These are phyloP conservation scores for Austroboletus eburneus DNA, from an alignment of 768 basidiomycete species.

Conservation along the genomic window DNA sequence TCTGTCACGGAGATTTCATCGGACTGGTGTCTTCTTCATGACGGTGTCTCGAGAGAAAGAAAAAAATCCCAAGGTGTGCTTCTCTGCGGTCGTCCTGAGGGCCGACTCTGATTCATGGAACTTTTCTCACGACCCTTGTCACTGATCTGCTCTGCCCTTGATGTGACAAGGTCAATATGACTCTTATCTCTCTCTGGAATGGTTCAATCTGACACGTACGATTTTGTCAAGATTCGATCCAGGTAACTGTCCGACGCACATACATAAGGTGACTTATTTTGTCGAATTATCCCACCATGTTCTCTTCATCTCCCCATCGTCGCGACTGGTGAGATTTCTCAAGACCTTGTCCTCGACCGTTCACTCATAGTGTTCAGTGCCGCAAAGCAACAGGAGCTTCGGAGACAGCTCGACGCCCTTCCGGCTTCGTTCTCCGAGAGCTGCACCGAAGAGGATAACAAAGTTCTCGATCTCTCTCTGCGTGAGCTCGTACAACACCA, in stretches of 20 bases:
- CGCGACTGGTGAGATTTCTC: slow-evolving; percentile 26
- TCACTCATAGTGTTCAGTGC: slow-evolving; percentile 18
- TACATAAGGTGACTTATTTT: slow-evolving; percentile 4
- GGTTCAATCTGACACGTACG: not conserved
- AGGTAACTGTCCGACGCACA: not conserved
- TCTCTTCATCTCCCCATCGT: slow-evolving; percentile 23
- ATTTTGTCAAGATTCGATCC: not conserved
- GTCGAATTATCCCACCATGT: slow-evolving; percentile 13
- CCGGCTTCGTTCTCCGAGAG: slow-evolving; percentile 26
- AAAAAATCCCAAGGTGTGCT: not conserved
- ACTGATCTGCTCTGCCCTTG: not conserved
- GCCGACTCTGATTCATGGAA: not conserved
- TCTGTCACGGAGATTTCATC: not conserved
- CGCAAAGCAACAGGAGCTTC: slow-evolving; percentile 33
- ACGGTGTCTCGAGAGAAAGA: not conserved
- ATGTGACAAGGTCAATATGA: not conserved
- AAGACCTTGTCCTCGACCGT: not conserved
- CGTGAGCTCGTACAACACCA: slow-evolving; percentile 34
- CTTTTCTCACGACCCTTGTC: slow-evolving; percentile 10
- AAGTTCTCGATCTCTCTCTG: slow-evolving; percentile 35
- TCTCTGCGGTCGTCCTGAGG: not conserved
- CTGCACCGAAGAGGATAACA: slow-evolving; percentile 33
- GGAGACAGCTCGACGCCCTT: slow-evolving; percentile 25
- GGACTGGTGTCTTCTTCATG: not conserved
- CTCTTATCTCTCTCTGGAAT: not conserved